These are phyloP conservation scores for Exophiala mesophila DNA, from an alignment of 2,329 filamentous ascomycete species.

Conservation along the genomic window DNA sequence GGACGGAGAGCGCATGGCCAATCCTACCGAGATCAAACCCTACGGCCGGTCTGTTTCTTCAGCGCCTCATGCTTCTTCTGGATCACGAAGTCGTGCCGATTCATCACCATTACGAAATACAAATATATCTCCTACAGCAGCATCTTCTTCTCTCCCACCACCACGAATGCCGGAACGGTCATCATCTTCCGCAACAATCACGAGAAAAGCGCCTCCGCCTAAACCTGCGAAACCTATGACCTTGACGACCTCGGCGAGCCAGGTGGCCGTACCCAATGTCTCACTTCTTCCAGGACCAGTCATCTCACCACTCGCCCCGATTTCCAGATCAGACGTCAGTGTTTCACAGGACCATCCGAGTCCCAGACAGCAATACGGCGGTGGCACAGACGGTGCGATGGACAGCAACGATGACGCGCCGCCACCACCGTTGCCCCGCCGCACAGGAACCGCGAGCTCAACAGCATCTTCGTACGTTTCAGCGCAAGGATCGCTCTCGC, in stretches of 20 bases:
- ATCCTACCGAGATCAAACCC: constrained; percentile 4
- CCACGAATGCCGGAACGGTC: constrained; percentile 35
- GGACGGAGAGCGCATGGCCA: constrained; percentile 18
- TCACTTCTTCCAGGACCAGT: constrained; percentile 9
- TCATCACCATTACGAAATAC: constrained; percentile 11
- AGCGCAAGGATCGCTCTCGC: constrained; percentile 8
- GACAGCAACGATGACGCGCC: constrained; percentile 10
- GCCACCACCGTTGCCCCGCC: constrained; percentile 21
- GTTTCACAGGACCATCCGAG: not conserved
- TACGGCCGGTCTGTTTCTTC: constrained; percentile 9
- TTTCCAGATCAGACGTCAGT: constrained; percentile 2
- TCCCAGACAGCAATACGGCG: not conserved
- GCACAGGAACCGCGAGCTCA: constrained; percentile 19
- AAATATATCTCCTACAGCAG: too few species aligned
- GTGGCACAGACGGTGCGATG: not conserved
- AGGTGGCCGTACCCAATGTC: constrained; percentile 12
- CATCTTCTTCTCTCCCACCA: too few species aligned
- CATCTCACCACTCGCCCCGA: constrained; percentile 6
- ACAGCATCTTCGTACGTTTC: constrained; percentile 19
- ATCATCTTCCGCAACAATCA: constrained; percentile 33
- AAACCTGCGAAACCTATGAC: constrained; percentile 59
- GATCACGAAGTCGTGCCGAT: not conserved
- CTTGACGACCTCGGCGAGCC: constrained; percentile 27
- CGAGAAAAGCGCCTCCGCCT: constrained; percentile 47
- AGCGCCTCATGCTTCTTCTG: constrained; percentile 6